Percentiles rank a stretch among this genome's conserved stretches.
Conservation (phyloP, 768 basidiomycete species). For the Candolleomyces aberdarensis region DNA sequence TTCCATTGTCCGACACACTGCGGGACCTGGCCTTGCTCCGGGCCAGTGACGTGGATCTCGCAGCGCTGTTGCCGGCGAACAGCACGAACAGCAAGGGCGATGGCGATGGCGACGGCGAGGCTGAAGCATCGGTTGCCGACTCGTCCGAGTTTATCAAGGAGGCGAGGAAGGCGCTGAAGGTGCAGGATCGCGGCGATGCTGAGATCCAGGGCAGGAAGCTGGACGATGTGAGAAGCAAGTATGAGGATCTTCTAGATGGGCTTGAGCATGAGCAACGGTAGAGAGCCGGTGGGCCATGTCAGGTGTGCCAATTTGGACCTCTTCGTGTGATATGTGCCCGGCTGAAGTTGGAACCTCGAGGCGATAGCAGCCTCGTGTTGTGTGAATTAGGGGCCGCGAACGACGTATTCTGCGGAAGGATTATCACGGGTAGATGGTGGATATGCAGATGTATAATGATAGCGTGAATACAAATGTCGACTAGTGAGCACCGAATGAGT, state of each 20-base stretch:
- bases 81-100: background rate
- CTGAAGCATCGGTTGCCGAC: slow-evolving; percentile 39
- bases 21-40: slow-evolving; percentile 73
- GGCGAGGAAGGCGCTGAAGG: slow-evolving; percentile 53
- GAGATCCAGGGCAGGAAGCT: slow-evolving; percentile 51
- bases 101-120: slow-evolving; percentile 9
- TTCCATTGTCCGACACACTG: slow-evolving; percentile 58
- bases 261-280: slow-evolving; percentile 15
- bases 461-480: too few relatives aligned
- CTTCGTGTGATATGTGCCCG: background rate
- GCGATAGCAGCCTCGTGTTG: background rate
- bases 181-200: slow-evolving; percentile 50
- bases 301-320: background rate
- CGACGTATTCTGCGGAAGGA: background rate
- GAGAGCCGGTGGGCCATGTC: background rate
- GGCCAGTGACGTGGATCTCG: slow-evolving; percentile 45
- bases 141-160: slow-evolving; percentile 61
- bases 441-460: background rate
- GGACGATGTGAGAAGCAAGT: slow-evolving; percentile 49
- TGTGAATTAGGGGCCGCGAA: background rate
- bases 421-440: background rate
- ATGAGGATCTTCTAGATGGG: slow-evolving; percentile 51
- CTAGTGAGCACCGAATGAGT: background rate
- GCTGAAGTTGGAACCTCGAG: background rate
- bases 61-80: slow-evolving; percentile 17